Conservation (phyloP, 169 alveolate species). For the Besnoitia besnoiti region DNA sequence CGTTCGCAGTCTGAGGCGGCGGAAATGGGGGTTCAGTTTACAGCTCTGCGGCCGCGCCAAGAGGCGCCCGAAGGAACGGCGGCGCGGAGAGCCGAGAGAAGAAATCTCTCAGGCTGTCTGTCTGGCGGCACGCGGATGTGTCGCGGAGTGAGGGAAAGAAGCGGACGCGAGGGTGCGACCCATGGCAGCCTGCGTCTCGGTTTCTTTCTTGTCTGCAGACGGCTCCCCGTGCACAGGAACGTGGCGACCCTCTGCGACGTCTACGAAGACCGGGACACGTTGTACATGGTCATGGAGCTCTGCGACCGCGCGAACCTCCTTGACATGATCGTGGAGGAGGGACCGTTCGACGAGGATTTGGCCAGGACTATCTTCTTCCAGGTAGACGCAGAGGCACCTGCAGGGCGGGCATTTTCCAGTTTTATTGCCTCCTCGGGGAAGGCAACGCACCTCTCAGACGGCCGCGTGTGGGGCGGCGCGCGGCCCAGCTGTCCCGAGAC, state of each 20-base stretch:
- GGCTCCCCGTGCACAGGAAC: slow-evolving; percentile 57
- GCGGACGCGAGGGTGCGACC: no score
- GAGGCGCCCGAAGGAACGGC: no score
- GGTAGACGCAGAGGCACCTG: background rate
- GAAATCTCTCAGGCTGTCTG: no score
- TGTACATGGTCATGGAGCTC: slow-evolving; percentile 58
- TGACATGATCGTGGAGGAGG: slow-evolving; percentile 52
- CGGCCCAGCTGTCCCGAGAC: no score
- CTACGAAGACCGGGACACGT: slow-evolving; percentile 57
- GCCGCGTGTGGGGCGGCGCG: no score
- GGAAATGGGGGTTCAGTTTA: no score
- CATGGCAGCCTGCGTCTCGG: no score
- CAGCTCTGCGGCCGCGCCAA: no score
- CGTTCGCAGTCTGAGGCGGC: no score
- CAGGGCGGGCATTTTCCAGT: background rate
- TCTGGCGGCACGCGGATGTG: no score
- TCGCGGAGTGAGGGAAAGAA: no score
- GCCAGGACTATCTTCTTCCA: slow-evolving; percentile 55
- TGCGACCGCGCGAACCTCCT: slow-evolving; percentile 56
- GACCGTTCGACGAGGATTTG: slow-evolving; percentile 52
- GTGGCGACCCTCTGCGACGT: slow-evolving; percentile 55
- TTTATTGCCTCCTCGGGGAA: background rate
- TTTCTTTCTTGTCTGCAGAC: slow-evolving; percentile 23
- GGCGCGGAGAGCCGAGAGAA: no score
- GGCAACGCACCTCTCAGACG: background rate